Conservation (phyloP, 257 asterid species). For the Solanum paucissectum region DNA sequence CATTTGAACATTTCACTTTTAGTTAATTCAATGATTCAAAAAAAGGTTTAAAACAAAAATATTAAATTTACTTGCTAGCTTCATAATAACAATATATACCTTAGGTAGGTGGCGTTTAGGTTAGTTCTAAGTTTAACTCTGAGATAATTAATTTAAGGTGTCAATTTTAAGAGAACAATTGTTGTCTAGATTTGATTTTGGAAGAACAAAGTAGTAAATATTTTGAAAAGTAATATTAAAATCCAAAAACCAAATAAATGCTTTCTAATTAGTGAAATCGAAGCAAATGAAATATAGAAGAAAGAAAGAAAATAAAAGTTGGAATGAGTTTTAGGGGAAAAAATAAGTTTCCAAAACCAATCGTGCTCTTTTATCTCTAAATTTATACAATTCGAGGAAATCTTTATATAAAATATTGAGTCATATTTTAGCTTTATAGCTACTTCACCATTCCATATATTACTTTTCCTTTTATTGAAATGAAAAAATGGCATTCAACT, state of each 20-base stretch:
- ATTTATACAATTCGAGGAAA: background rate
- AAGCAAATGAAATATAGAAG: background rate
- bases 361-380: background rate
- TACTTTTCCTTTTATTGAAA: background rate
- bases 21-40: background rate
- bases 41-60: background rate
- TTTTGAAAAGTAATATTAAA: background rate
- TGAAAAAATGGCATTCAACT: background rate
- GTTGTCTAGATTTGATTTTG: background rate
- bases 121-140: background rate
- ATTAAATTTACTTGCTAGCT: background rate
- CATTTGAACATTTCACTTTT: background rate
- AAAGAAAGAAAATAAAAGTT: background rate
- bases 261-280: background rate
- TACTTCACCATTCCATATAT: background rate
- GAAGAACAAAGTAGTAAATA: background rate
- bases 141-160: background rate
- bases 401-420: background rate
- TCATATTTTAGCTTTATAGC: background rate
- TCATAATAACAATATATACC: background rate
- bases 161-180: background rate
- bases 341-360: background rate
- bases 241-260: background rate
- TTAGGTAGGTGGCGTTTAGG: background rate
- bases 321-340: background rate